phyloP scores from a whole-genome alignment of 371 early-diverging fungal species.

The Globomyces sp. region DNA sequence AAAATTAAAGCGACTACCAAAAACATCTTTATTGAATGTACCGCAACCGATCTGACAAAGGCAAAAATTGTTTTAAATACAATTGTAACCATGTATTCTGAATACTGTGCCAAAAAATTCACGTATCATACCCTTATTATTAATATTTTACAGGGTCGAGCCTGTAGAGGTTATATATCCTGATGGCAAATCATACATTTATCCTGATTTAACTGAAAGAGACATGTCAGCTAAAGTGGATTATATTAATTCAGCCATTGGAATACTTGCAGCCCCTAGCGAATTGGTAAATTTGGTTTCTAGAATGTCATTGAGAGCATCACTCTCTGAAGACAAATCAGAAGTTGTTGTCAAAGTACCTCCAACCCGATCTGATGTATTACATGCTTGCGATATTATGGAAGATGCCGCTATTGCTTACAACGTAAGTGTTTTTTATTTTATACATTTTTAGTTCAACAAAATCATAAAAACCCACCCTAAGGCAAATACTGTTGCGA shows the following conservation, averaged over 20 bases:
- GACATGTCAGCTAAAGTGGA: slow-evolving; percentile 69
- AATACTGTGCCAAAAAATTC: slow-evolving; percentile 87
- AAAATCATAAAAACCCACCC: slow-evolving; percentile 85
- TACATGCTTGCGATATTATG: slow-evolving; percentile 98
- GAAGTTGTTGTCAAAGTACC: slow-evolving; percentile 82
- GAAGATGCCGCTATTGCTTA: slow-evolving; percentile 99
- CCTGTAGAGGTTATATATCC: slow-evolving; percentile 88
- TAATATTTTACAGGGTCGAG: slow-evolving; percentile 65
- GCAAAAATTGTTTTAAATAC: slow-evolving; percentile 91
- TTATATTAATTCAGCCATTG: slow-evolving; percentile 87
- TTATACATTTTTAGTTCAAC: slow-evolving; percentile 61
- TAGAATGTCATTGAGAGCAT: slow-evolving; percentile 85
- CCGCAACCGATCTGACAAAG: slow-evolving; percentile 97
- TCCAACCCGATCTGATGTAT: slow-evolving; percentile 92
- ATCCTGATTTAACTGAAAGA: slow-evolving; percentile 74
- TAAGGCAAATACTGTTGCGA: slow-evolving; percentile 80
- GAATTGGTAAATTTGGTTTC: slow-evolving; percentile 75
- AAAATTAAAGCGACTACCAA: slow-evolving; percentile 96
- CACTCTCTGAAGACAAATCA: slow-evolving; percentile 49
- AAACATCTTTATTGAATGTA: slow-evolving; percentile 99
- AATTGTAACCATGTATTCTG: slow-evolving; percentile 90
- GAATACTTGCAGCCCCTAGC: slow-evolving; percentile 66
- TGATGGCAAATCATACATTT: slow-evolving; percentile 67
- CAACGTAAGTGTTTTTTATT: slow-evolving; percentile 46
- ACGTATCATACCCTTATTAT: slow-evolving; percentile 41